These are phyloP conservation scores for Globisporangium acanthophoron DNA, from an alignment of 352 stramenopile genomes.

Conservation along the genomic window DNA sequence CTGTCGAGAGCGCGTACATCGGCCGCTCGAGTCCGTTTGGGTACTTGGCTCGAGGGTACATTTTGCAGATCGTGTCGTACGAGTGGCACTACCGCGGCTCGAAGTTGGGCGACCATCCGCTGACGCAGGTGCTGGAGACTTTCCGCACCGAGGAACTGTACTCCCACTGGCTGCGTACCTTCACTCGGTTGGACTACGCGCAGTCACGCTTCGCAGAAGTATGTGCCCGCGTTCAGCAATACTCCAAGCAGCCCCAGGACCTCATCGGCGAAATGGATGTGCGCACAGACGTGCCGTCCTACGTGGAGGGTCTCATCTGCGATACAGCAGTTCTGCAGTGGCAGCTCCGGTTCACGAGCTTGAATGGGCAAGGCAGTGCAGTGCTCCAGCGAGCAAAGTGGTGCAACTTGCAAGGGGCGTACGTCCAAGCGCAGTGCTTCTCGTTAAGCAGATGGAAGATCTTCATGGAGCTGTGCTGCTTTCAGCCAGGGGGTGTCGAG, in stretches of 20 bases:
- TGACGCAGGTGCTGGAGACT: constrained; percentile 44
- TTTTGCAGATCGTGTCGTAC: constrained; percentile 55
- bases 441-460: constrained; percentile 52
- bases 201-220: constrained; percentile 17
- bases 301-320: constrained; percentile 16
- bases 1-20: constrained; percentile 20
- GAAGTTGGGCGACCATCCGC: constrained; percentile 25
- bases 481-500: constrained; percentile 23
- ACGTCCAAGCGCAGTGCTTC: constrained; percentile 47
- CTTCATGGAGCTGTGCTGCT: constrained; percentile 67
- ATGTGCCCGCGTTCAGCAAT: constrained; percentile 15
- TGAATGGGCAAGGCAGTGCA: constrained; percentile 1
- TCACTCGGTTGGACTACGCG: constrained; percentile 57
- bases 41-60: constrained; percentile 48
- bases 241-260: constrained; percentile 11
- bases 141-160: constrained; percentile 61
- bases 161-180: constrained; percentile 62
- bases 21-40: constrained; percentile 56
- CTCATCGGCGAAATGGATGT: constrained; percentile 9
- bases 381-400: constrained; percentile 38
- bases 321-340: constrained; percentile 17
- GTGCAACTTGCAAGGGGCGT: constrained; percentile 48
- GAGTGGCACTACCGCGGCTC: constrained; percentile 54
- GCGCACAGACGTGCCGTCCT: constrained; percentile 14
- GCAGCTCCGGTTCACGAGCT: constrained; percentile 14